phyloP scores from a whole-genome alignment of 441 rosid species.

The Iberis amara region DNA sequence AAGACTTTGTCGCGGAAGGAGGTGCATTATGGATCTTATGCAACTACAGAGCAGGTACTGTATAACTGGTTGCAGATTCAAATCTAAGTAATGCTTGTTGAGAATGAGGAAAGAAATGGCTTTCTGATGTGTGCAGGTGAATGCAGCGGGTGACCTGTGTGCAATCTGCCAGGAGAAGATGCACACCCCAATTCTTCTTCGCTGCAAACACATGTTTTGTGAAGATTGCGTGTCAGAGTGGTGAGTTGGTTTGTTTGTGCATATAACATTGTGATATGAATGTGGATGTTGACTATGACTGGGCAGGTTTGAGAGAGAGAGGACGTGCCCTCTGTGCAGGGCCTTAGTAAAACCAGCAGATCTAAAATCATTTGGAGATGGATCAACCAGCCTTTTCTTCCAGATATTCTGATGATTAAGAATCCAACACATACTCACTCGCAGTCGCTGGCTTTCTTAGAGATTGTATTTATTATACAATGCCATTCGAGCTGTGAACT shows the following conservation, averaged over 20 bases:
- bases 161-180: conserved; percentile 73
- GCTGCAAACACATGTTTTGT: conserved; percentile 60
- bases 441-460: conserved; percentile 23
- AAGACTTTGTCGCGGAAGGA: conserved; percentile 53
- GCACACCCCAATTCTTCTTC: conserved; percentile 48
- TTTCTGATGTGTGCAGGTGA: conserved; percentile 37
- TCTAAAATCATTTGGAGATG: conserved; percentile 50
- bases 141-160: conserved; percentile 55
- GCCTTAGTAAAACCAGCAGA: conserved; percentile 56
- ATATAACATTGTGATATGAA: conserved; percentile 20
- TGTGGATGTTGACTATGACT: conserved; percentile 18
- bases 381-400: conserved; percentile 55
- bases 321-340: conserved; percentile 66
- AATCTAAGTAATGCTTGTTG: conserved; percentile 7
- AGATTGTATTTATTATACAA: conserved; percentile 20
- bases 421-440: conserved; percentile 4
- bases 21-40: conserved; percentile 59
- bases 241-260: conserved; percentile 34
- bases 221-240: conserved; percentile 67
- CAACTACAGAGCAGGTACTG: conserved; percentile 54
- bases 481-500: conserved; percentile 26
- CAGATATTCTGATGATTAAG: conserved; percentile 46
- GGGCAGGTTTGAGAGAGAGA: conserved; percentile 70
- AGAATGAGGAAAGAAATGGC: conserved; percentile 18
- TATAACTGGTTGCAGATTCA: conserved; percentile 6